Base-by-base conservation (phyloP, 305 asterid genomes). In the Caryopteris hybrid region DNA sequence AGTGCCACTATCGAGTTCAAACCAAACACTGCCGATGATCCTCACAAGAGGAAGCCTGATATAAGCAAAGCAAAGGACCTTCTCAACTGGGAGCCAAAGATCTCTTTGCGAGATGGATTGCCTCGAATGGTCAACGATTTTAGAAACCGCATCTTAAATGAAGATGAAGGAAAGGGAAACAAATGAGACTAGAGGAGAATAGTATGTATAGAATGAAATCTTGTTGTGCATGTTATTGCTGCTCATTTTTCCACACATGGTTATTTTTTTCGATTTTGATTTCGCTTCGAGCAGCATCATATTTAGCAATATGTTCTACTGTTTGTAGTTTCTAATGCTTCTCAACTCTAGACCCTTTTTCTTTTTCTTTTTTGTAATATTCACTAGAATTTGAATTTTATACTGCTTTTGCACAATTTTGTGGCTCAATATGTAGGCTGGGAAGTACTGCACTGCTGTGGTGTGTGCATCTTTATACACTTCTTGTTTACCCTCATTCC, bases 11-110 rank as follows among this genome's bases (percentile, higher is more conserved):
- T 93, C 9, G 96, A 83, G 60, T 90, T 86, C 81, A 88, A 66
- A 80, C 81, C 87, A 11, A 93, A 93, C 88, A 93, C 99, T 2
- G 99, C 91, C 21, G 97, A 93, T 64, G 99, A 88, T 77, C 99
- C 99, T 72, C 99, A 93, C 71, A 90, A 90, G 83, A 85, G 99
- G 76, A 93, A 93, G 68, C 99, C 99, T 13, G 97, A 93, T 75
- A 93, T 93, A 18, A 79, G 71, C 80, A 90, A 91, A 78, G 99
- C 99, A 39, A 93, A 88, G 77, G 90, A 87, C 36, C 87, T 87
- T 43, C 88, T 94, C 61, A 86, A 94, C 74, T 94, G 99, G 99
- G 98, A 91, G 84, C 99, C 99, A 6, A 87, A 83, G 74, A 71
- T 94, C 48, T 76, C 98, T 18, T 82, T 94, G 61, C 74, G 83